Conservation (phyloP, 352 stramenopile species). For the Pythium brachiatum region DNA sequence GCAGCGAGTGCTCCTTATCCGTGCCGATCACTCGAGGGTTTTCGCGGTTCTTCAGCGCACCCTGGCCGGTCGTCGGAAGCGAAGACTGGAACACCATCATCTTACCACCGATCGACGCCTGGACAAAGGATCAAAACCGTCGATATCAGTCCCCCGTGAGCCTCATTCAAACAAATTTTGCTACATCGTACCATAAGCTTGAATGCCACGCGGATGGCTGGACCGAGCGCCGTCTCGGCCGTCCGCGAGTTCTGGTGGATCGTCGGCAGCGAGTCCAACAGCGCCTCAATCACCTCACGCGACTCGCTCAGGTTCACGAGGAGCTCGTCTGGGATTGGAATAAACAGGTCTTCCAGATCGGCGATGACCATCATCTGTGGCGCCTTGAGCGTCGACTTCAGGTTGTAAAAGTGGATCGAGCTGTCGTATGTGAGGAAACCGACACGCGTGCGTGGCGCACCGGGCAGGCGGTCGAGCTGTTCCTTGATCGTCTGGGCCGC, state of each 20-base stretch:
- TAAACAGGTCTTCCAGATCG: conserved; percentile 87
- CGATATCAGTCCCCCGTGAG: not conserved
- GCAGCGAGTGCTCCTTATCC: conserved; percentile 89
- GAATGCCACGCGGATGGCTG: conserved; percentile 94
- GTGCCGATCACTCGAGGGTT: conserved; percentile 78
- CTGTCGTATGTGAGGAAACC: conserved; percentile 88
- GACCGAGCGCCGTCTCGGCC: conserved; percentile 76
- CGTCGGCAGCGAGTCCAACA: conserved; percentile 94
- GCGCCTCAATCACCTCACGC: conserved; percentile 90
- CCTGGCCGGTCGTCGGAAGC: conserved; percentile 72
- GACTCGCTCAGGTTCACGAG: conserved; percentile 97
- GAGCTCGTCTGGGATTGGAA: conserved; percentile 94
- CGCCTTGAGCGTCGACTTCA: conserved; percentile 82
- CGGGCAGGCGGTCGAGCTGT: conserved; percentile 78
- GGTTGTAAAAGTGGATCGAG: conserved; percentile 88
- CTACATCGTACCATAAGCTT: conserved; percentile 96
- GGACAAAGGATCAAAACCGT: conserved; percentile 10
- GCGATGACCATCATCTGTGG: conserved; percentile 90
- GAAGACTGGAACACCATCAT: conserved; percentile 89
- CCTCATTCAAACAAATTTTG: conserved; percentile 31
- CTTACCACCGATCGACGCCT: conserved; percentile 85
- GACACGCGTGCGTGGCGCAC: conserved; percentile 68
- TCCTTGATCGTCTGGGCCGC: conserved; percentile 75
- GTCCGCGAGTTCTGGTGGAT: conserved; percentile 85
- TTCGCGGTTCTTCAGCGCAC: conserved; percentile 80